Evolutionary conservation across 2,329 filamentous ascomycete genomes (phyloP).

Genomic region (Sporothrix brasiliensis): DNA sequence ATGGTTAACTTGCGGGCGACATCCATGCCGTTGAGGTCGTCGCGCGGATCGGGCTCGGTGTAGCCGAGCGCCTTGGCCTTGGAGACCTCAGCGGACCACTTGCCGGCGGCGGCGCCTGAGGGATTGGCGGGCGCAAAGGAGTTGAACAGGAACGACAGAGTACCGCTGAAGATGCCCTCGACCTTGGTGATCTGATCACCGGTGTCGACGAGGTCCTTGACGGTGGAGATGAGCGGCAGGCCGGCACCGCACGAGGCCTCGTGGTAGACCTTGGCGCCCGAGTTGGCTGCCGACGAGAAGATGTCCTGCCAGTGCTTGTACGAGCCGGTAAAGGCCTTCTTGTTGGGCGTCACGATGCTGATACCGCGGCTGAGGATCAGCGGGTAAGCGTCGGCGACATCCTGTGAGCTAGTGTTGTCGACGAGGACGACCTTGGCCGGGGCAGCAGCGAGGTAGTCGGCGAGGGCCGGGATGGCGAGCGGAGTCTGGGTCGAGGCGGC

Average conservation of each 20-base stretch:
- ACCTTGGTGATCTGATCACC: slow-evolving; percentile 90
- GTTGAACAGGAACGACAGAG: slow-evolving; percentile 98
- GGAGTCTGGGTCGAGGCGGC: slow-evolving; percentile 65
- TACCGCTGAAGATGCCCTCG: slow-evolving; percentile 96
- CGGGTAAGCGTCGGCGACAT: slow-evolving; percentile 82
- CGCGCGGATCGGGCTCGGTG: slow-evolving; percentile 83
- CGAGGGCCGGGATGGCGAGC: slow-evolving; percentile 68
- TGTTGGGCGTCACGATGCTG: slow-evolving; percentile 94
- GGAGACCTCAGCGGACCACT: slow-evolving; percentile 88
- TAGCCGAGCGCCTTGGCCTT: slow-evolving; percentile 93
- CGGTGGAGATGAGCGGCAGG: slow-evolving; percentile 86
- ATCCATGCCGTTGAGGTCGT: slow-evolving; percentile 84
- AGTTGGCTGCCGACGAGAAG: slow-evolving; percentile 69
- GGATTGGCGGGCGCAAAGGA: slow-evolving; percentile 78
- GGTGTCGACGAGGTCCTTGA: slow-evolving; percentile 92
- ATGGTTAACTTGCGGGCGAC: slow-evolving; percentile 97
- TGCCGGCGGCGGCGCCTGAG: slow-evolving; percentile 74
- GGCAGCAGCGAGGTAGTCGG: slow-evolving; percentile 75
- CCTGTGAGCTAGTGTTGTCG: slow-evolving; percentile 93
- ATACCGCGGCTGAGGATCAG: slow-evolving; percentile 78
- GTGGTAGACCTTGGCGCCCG: slow-evolving; percentile 85
- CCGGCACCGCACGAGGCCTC: slow-evolving; percentile 94
- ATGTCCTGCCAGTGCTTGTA: slow-evolving; percentile 85
- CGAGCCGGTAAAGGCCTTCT: slow-evolving; percentile 90
- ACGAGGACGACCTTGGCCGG: slow-evolving; percentile 81